Percentiles rank a stretch among this genome's conserved stretches.
phyloP scores from a whole-genome alignment of 2,329 filamentous ascomycete genomes.

The Nakataea oryzae region DNA sequence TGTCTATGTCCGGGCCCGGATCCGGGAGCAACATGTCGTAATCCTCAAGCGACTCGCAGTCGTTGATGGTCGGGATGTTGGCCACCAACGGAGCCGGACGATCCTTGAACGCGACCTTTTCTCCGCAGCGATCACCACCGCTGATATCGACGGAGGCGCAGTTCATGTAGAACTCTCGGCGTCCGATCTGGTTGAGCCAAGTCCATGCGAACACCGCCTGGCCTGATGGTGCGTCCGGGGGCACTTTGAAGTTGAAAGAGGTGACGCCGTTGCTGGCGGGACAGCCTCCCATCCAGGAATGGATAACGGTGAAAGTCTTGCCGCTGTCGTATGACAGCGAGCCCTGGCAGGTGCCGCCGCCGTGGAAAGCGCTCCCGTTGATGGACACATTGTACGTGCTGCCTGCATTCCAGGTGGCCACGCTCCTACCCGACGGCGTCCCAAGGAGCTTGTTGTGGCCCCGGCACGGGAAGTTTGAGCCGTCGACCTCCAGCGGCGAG shows the following conservation, averaged over 20 bases:
- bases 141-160: constrained; percentile 61
- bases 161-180: constrained; percentile 83
- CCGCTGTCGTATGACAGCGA: constrained; percentile 67
- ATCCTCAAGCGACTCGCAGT: constrained; percentile 5
- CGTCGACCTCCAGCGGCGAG: constrained; percentile 51
- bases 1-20: constrained; percentile 5
- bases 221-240: constrained; percentile 45
- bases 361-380: constrained; percentile 50
- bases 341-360: constrained; percentile 68
- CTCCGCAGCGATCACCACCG: constrained; percentile 9
- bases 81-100: constrained; percentile 7
- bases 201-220: constrained; percentile 62
- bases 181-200: constrained; percentile 67
- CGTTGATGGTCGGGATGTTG: constrained; percentile 9
- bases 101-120: constrained; percentile 1
- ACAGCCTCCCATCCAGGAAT: constrained; percentile 45
- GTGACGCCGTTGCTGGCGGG: constrained; percentile 29
- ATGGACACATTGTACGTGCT: constrained; percentile 53
- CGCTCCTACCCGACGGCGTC: constrained; percentile 36
- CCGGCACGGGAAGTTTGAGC: constrained; percentile 64
- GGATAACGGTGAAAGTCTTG: constrained; percentile 56
- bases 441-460: constrained; percentile 41
- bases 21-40: constrained; percentile 8
- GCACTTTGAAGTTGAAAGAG: constrained; percentile 56
- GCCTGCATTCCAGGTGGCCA: constrained; percentile 53